Conservation (phyloP, 2,329 filamentous ascomycete genomes). For the Penicillium sumatraense region DNA sequence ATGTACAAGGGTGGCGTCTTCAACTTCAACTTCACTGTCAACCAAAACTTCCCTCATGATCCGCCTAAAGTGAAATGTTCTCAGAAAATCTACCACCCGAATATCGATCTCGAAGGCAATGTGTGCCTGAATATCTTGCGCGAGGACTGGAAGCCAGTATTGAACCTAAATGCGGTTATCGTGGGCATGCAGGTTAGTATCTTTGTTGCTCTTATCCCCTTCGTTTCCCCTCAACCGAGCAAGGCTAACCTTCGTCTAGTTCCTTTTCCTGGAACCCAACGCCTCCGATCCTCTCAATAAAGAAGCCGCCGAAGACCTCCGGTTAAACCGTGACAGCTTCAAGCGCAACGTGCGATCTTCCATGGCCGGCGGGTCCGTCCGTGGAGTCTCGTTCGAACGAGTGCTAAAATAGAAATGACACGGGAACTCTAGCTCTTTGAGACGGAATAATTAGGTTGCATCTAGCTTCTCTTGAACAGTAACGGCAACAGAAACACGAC, state of each 20-base stretch:
- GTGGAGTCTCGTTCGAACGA: constrained; percentile 74
- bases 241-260: constrained; percentile 56
- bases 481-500: background rate
- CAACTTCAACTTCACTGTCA: constrained; percentile 88
- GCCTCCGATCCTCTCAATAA: constrained; percentile 98
- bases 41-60: constrained; percentile 94
- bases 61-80: constrained; percentile 96
- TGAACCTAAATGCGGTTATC: constrained; percentile 95
- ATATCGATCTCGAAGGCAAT: constrained; percentile 97
- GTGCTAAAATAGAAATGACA: constrained; percentile 65
- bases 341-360: constrained; percentile 85
- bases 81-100: constrained; percentile 99
- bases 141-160: constrained; percentile 98
- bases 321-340: constrained; percentile 83
- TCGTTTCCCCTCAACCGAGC: background rate
- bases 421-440: background rate
- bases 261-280: constrained; percentile 96
- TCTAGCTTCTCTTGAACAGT: background rate
- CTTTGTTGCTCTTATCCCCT: background rate
- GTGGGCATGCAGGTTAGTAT: constrained; percentile 79
- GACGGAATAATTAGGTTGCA: background rate
- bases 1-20: constrained; percentile 89
- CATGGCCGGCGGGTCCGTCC: constrained; percentile 80
- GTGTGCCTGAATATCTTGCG: constrained; percentile 96
- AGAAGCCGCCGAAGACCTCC: constrained; percentile 91